Evolutionary conservation across 179 eudicot species (phyloP), one percentile per base, ranked within the genome.

Genomic region (Beta macrorhiza): DNA sequence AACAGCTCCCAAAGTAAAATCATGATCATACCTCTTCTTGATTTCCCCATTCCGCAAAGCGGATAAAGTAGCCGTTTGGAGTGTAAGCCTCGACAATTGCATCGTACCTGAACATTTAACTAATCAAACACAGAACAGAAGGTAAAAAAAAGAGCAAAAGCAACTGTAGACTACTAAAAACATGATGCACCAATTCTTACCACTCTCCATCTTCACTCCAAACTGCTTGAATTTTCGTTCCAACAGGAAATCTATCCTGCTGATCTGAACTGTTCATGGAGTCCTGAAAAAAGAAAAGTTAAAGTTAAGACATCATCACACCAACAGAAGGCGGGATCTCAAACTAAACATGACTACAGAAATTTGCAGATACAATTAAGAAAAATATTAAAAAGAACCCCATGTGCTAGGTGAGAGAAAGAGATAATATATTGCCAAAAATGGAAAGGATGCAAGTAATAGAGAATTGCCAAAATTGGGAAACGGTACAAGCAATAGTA

Each of bases 151-250:
- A 74, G 72, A 82, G 78, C 72, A 75, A 83, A 79, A 55, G 16
- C 49, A 74, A 70, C 7, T 22, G 20, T 2, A 62, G 57, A 52
- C 25, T 42, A 52, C 55, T 56, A 78, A 73, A 70, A 79, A 76
- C 64, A 81, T 29, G 77, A 76, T 57, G 55, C 61, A 49, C 25
- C 67, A 67, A 49, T 78, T 83, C 89, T 64, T 85, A 96, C 99
- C 99, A 96, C 83, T 96, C 99, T 78, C 99, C 99, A 80, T 96
- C 99, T 83, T 92, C 97, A 85, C 99, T 96, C 90, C 90, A 96
- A 77, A 96, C 98, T 70, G 98, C 98, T 86, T 91, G 99, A 87
- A 96, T 92, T 86, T 94, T 94, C 29, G 90, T 88, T 53, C 96
- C 98, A 79, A 96, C 81, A 49, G 96, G 93, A 80, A 89, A 84